These are phyloP conservation scores for Thielaviopsis musarum DNA, from an alignment of 2,329 filamentous ascomycete genomes.

Conservation along the genomic window DNA sequence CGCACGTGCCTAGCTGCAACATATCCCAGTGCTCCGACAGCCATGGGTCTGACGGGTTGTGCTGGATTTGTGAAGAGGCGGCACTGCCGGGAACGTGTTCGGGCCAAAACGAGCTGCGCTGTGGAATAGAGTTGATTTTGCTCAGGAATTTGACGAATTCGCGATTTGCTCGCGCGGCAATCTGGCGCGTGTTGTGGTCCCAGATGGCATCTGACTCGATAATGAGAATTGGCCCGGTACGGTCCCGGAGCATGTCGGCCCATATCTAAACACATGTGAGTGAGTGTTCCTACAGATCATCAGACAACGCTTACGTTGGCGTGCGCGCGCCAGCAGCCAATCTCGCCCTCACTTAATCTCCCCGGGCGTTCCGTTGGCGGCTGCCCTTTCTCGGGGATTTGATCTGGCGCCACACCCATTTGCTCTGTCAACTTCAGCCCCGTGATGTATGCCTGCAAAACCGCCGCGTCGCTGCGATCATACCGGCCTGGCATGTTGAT, in stretches of 20 bases:
- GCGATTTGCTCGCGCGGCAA: slow-evolving; percentile 15
- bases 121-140: slow-evolving; percentile 11
- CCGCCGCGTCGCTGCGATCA: slow-evolving; percentile 17
- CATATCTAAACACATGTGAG: slow-evolving; percentile 14
- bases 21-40: slow-evolving; percentile 15
- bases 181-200: slow-evolving; percentile 16
- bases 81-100: background rate
- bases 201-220: slow-evolving; percentile 18
- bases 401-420: slow-evolving; percentile 14
- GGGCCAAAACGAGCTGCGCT: background rate
- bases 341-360: slow-evolving; percentile 14
- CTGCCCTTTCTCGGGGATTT: slow-evolving; percentile 15
- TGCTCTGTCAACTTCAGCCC: slow-evolving; percentile 15
- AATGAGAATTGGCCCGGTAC: slow-evolving; percentile 15
- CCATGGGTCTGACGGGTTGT: slow-evolving; percentile 14
- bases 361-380: slow-evolving; percentile 15
- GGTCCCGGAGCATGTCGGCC: slow-evolving; percentile 15
- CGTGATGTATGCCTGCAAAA: slow-evolving; percentile 17
- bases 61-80: background rate
- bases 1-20: slow-evolving; percentile 15
- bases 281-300: background rate
- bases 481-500: slow-evolving; percentile 16
- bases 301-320: slow-evolving; percentile 15
- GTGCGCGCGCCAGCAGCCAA: slow-evolving; percentile 17
- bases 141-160: slow-evolving; percentile 14